Percentiles rank a stretch among this genome's conserved stretches.
These are phyloP conservation scores for Tetracladium marchalianum DNA, from an alignment of 495 filamentous ascomycete genomes.

Conservation along the genomic window DNA sequence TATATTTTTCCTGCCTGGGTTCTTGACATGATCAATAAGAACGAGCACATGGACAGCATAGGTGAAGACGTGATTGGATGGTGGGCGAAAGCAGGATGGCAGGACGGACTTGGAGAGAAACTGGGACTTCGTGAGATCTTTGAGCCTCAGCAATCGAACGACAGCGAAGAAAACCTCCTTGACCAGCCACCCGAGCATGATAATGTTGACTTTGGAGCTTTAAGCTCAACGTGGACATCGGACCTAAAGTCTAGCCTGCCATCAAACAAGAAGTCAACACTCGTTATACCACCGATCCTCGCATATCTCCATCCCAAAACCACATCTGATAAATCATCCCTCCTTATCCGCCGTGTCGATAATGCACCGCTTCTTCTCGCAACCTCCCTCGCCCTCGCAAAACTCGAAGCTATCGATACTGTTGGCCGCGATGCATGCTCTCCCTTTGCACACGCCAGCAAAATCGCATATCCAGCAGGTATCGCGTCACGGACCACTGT, in stretches of 20 bases:
- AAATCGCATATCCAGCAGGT: conserved; percentile 69
- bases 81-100: conserved; percentile 94
- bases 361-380: conserved; percentile 70
- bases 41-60: conserved; percentile 74
- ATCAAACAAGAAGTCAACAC: conserved; percentile 1
- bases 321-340: conserved; percentile 21
- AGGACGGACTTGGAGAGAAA: conserved; percentile 67
- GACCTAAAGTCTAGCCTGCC: conserved; percentile 11
- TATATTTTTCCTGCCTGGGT: conserved; percentile 93
- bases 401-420: conserved; percentile 57
- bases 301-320: conserved; percentile 60
- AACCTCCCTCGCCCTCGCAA: conserved; percentile 78
- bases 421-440: conserved; percentile 45
- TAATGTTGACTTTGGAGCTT: conserved; percentile 50
- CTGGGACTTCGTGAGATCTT: conserved; percentile 62
- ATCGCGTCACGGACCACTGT: conserved; percentile 70
- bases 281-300: conserved; percentile 57
- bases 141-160: conserved; percentile 19
- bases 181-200: conserved; percentile 34
- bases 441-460: conserved; percentile 62
- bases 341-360: conserved; percentile 78
- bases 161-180: conserved; percentile 27
- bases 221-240: conserved; percentile 43
- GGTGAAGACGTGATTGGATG: conserved; percentile 88
- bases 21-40: conserved; percentile 63